Conservation (phyloP, 208 protist species). For the Trypanosomatidae sp. region DNA sequence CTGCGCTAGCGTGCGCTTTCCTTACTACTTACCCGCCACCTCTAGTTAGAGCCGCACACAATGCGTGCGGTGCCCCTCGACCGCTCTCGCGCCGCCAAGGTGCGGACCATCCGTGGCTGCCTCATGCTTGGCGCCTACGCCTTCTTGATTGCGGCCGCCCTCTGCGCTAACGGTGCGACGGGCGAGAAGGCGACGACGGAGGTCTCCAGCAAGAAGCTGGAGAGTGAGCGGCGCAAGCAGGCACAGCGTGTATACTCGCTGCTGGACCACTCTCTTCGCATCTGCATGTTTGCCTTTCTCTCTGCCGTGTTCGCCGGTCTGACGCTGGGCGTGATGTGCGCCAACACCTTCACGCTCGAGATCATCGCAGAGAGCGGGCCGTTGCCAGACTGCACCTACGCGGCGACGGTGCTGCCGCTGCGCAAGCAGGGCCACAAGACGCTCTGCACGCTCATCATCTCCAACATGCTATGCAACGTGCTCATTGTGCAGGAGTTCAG, state of each 20-base stretch:
- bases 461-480: conserved; percentile 89
- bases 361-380: conserved; percentile 88
- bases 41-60: too few relatives aligned
- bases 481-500: conserved; percentile 83
- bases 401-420: conserved; percentile 72
- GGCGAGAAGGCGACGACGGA: neutral
- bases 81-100: too few relatives aligned
- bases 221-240: conserved; percentile 30
- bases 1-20: too few relatives aligned
- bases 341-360: conserved; percentile 83
- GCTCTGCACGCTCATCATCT: conserved; percentile 85
- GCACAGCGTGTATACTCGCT: conserved; percentile 63
- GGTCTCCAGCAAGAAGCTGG: conserved; percentile 11
- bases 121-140: conserved; percentile 15
- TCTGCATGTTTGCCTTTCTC: conserved; percentile 62
- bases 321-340: conserved; percentile 90
- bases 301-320: conserved; percentile 89
- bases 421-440: conserved; percentile 83
- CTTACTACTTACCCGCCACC: too few relatives aligned
- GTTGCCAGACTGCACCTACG: conserved; percentile 74
- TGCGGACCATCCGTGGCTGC: too few relatives aligned
- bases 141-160: neutral
- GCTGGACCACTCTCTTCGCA: conserved; percentile 51
- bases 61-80: too few relatives aligned
- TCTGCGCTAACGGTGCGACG: conserved; percentile 1